Base-by-base conservation (phyloP, 306 rosid genomes). In the Cucumis hystrix region DNA sequence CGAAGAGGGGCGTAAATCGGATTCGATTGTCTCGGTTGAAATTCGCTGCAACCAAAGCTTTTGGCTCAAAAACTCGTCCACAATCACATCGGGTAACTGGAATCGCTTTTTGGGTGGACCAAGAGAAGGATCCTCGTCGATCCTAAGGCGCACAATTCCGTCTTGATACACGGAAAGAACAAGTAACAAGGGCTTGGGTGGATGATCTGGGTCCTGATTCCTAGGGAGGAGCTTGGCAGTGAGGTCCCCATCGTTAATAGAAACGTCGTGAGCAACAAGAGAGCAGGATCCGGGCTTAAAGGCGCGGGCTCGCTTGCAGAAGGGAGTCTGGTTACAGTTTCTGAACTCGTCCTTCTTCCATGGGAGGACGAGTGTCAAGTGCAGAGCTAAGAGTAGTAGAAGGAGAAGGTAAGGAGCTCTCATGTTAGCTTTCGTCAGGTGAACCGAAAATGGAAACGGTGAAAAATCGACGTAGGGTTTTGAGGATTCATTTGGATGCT, bases 281-380 rank as follows among this genome's bases (percentile, higher is more conserved):
- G 93, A 64, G 84, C 78, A 90, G 47, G 74, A 85, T 51, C 85
- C 88, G 1, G 96, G 91, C 9, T 81, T 82, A 69, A 90, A 93
- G 67, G 91, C 76, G 37, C 97, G 93, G 37, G 97, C 97, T 69
- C 89, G 91, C 75, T 92, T 90, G 88, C 99, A 95, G 83, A 95
- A 95, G 55, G 99, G 99, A 83, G 97, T 89, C 59, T 95, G 93
- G 78, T 92, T 74, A 70, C 99, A 95, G 91, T 76, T 91, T 54
- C 97, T 77, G 88, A 95, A 95, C 82, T 95, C 97, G 0, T 92
- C 97, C 73, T 85, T 92, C 80, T 92, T 95, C 99, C 99, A 95
- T 1, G 97, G 84, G 83, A 86, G 55, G 43, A 91, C 96, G 75
- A 74, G 63, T 81, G 45, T 73, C 7, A 83, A 79, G 70, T 81